A percentile compares a stretch with the other conserved stretches of the same genome.
phyloP scores from a whole-genome alignment of 805 yeast genomes.

The Candida chauliodis region DNA sequence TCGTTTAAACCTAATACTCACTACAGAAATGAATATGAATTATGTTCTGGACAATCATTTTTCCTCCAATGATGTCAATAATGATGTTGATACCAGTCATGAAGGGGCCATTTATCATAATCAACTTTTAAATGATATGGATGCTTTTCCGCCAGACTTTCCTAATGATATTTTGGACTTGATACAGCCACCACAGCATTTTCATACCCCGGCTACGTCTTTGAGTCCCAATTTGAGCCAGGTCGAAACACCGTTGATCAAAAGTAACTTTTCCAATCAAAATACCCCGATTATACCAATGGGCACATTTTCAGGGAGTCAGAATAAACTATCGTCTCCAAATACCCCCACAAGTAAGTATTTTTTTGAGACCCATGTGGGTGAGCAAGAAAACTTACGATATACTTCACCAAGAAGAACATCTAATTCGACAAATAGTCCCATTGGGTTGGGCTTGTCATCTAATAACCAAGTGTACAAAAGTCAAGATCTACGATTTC shows the following conservation, averaged over 20 bases:
- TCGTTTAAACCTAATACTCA: neutral
- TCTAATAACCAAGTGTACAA: neutral
- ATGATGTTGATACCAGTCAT: neutral
- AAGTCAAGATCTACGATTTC: neutral
- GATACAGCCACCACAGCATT: slow-evolving; percentile 4
- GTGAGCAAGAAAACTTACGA: neutral
- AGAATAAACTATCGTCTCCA: slow-evolving; percentile 2
- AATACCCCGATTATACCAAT: slow-evolving; percentile 6
- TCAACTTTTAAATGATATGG: slow-evolving; percentile 3
- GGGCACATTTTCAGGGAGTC: slow-evolving; percentile 3
- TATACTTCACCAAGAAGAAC: neutral
- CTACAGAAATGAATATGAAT: neutral
- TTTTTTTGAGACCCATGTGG: neutral
- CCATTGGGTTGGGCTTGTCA: slow-evolving; percentile 2
- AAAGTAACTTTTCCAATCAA: slow-evolving; percentile 4
- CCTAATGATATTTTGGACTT: slow-evolving; percentile 4
- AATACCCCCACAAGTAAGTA: slow-evolving; percentile 4
- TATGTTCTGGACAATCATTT: neutral
- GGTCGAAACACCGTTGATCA: neutral
- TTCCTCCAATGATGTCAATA: neutral
- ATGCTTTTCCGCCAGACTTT: slow-evolving; percentile 3
- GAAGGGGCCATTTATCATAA: neutral
- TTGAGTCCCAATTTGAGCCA: neutral
- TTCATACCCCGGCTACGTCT: neutral
- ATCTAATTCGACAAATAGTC: neutral